Base-by-base conservation (phyloP, 176 grass and related monocot species). In the Oryza meridionalis region DNA sequence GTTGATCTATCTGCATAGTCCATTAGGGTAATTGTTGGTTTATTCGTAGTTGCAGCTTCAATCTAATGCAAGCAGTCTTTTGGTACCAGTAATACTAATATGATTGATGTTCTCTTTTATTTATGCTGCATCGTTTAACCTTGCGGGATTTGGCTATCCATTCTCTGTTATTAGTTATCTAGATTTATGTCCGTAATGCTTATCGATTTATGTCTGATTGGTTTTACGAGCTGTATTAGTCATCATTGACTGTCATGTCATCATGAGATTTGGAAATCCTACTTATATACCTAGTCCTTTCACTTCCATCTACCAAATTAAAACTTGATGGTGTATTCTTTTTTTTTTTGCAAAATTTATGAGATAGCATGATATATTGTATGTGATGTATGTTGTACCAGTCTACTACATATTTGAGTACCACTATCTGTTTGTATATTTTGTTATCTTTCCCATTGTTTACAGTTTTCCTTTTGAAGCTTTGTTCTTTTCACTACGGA, bases 241-340 rank as follows among this genome's bases (percentile, higher is more conserved):
- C 29, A 77, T 32, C 33, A 70, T 80, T 89, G 37, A 37, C 75
- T 2, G 16, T 19, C 50, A 55, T 58, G 53, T 19, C 53, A 1
- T 19, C 53, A 1, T 83, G 65, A 44, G 19, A 69, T 40, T 78
- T 69, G 38, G 19, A 59, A 63, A 46, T 16, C 3, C 6, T 61
- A 33, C 76, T 81, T 84, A 2, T 35, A 26, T 37, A 42, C 25
- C 4, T 77, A 33, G 85, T 71, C 42, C 45, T 76, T 89, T 44
- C 55, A 38, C 24, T 77, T 82, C 11, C 9, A 31, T 77, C 46
- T 77, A 38, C 32, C 22, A 74, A 24, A 58, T 64, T 11, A 15
- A 46, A 86, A 58, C 9, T 67, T 22, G 37, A 67, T 72, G 37
- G 7, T 16, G 62, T 73, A 24, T 70, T 71, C 25, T 16, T 78